These are phyloP conservation scores for Graphiopsis chlorocephala DNA, from an alignment of 2,329 filamentous ascomycete species.

Conservation along the genomic window DNA sequence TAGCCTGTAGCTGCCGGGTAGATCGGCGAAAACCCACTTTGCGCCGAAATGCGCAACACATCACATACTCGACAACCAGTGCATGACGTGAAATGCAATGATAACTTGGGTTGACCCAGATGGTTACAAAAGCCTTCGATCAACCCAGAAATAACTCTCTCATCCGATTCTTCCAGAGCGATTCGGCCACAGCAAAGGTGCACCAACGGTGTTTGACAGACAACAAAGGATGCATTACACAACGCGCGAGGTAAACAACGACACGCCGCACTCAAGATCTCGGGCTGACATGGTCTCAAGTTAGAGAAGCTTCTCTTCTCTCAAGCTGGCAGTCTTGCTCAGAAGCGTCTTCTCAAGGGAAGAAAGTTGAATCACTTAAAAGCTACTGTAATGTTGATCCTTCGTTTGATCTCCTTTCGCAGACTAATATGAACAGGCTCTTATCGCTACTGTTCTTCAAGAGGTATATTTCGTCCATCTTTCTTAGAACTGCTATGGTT, in stretches of 20 bases:
- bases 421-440: not conserved
- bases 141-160: not conserved
- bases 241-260: not conserved
- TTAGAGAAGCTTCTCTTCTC: slow-evolving; percentile 94
- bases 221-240: not conserved
- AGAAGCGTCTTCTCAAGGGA: slow-evolving; percentile 81
- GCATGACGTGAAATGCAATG: not conserved
- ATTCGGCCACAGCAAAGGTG: not conserved
- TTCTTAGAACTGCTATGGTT: not conserved
- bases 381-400: slow-evolving; percentile 71
- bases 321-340: slow-evolving; percentile 81
- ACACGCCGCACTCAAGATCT: not conserved
- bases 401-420: slow-evolving; percentile 45
- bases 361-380: slow-evolving; percentile 88
- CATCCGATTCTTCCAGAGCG: not conserved
- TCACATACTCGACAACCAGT: not conserved
- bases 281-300: slow-evolving; percentile 45
- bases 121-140: not conserved
- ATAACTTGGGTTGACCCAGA: not conserved
- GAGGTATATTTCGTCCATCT: not conserved
- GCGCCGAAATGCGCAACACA: not conserved
- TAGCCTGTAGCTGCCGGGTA: not conserved
- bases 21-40: not conserved
- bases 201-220: not conserved
- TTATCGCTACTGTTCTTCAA: not conserved